Evolutionary conservation across 2,329 filamentous ascomycete species (phyloP), one percentile per base, ranked within the genome.

Genomic region (Lomentospora prolificans): DNA sequence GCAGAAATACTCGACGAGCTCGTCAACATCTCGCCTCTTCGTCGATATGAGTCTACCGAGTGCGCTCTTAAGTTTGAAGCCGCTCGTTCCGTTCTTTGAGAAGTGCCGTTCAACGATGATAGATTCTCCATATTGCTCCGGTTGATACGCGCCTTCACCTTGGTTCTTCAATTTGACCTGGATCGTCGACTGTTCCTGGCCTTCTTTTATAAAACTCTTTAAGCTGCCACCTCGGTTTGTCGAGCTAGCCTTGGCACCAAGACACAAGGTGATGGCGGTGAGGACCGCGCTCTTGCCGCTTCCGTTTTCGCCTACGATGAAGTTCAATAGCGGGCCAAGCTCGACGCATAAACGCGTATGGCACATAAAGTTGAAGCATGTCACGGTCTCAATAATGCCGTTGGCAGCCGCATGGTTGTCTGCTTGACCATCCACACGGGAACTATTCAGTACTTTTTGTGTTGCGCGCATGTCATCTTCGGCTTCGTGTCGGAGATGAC

Each of bases 261-360:
- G 77, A 65, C 94, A 97, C 31, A 99, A 78, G 0, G 90, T 96
- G 60, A 99, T 82, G 3, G 90, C 94, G 0, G 94, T 97, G 27
- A 99, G 74, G 12, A 97, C 87, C 2, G 94, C 94, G 68, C 94
- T 99, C 74, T 99, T 99, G 33, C 94, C 94, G 66, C 92, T 97
- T 30, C 94, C 94, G 66, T 99, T 99, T 69, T 96, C 90, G 14
- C 94, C 94, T 56, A 96, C 91, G 59, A 99, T 91, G 70, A 99
- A 99, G 70, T 99, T 99, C 69, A 99, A 95, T 36, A 96, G 75
- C 0, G 94, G 94, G 0, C 94, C 94, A n/a, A 99, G 77, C 57
- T 87, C 81, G 58, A 95, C 87, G 46, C 86, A 82, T 17, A 97
- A 79, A 56, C 86, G 84, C 48, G 84, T 77, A 67, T 99, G 94